Evolutionary conservation across 2,329 filamentous ascomycete genomes (phyloP), one percentile per base, ranked within the genome.

Genomic region (Metarhizium robertsii): DNA sequence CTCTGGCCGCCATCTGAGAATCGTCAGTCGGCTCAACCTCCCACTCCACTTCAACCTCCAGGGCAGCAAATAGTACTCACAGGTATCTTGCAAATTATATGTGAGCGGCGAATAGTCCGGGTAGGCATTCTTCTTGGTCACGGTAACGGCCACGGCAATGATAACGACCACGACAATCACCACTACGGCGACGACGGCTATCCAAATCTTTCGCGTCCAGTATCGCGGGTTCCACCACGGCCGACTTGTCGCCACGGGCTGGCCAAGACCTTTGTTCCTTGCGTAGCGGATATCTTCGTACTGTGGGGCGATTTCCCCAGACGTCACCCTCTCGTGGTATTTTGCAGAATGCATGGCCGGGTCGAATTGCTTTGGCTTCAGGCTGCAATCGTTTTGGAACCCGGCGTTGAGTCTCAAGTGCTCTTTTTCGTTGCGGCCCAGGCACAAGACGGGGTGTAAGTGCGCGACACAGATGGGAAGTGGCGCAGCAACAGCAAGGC

Each of bases 151-250:
- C 6, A 79, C 74, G 4, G 73, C 69, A 11, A 79, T 72, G 7
- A 79, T 72, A 48, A 83, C 68, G 40, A 75, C 67, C 8, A 81
- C 68, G 45, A 80, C 62, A 14, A 85, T 64, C 38, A 71, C 61
- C 2, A 76, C 50, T 29, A 68, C 67, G 2, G 75, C 55, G 1
- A 72, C 59, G 1, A 69, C 64, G 3, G 60, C 73, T 6, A 78
- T 62, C 76, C 78, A 84, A 11, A 69, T 72, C 56, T 73, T 76
- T 63, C 77, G 76, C 45, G 75, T 69, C 83, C 82, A 86, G 50
- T 72, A 72, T 52, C 71, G 71, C 0, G 77, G 75, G 58, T 83
- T 72, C 66, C 75, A 81, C 66, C 66, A 70, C 7, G 70, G 67
- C 57, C 64, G 66, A 32, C 58, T 61, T 6, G 67, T 57, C 16